These are phyloP conservation scores for Corylus americana DNA, from an alignment of 306 rosid genomes.

Conservation along the genomic window DNA sequence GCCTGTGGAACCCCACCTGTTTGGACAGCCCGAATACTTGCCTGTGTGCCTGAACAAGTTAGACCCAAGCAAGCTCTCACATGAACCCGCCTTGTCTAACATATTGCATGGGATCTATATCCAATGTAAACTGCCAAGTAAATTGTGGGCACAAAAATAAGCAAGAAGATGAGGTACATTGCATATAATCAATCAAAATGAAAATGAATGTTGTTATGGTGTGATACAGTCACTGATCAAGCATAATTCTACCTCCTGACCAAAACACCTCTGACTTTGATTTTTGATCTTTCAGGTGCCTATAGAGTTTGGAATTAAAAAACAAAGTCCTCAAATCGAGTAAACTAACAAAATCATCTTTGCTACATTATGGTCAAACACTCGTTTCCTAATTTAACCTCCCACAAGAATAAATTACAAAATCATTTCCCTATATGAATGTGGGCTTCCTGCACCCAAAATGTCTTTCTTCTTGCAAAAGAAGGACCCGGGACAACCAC, in stretches of 20 bases:
- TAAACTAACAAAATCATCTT: neutral
- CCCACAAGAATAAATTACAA: neutral
- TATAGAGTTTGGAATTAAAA: neutral
- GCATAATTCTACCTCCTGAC: neutral
- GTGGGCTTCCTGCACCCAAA: neutral
- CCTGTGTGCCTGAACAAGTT: too few species aligned
- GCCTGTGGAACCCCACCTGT: too few species aligned
- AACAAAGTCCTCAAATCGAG: neutral
- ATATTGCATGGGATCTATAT: too few species aligned
- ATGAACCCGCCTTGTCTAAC: too few species aligned
- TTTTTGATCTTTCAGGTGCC: neutral
- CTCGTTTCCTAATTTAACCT: neutral
- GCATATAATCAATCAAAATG: neutral
- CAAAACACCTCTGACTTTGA: neutral
- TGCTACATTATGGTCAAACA: neutral
- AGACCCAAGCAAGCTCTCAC: too few species aligned
- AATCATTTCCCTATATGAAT: neutral
- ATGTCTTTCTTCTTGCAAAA: neutral
- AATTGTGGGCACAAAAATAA: too few species aligned
- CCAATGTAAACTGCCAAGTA: too few species aligned
- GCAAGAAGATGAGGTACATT: neutral
- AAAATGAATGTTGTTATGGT: neutral
- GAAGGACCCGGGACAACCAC: neutral
- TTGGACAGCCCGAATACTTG: too few species aligned
- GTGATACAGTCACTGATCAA: neutral